Base-by-base conservation (phyloP, 805 yeast genomes). In the Lachancea thermotolerans region DNA sequence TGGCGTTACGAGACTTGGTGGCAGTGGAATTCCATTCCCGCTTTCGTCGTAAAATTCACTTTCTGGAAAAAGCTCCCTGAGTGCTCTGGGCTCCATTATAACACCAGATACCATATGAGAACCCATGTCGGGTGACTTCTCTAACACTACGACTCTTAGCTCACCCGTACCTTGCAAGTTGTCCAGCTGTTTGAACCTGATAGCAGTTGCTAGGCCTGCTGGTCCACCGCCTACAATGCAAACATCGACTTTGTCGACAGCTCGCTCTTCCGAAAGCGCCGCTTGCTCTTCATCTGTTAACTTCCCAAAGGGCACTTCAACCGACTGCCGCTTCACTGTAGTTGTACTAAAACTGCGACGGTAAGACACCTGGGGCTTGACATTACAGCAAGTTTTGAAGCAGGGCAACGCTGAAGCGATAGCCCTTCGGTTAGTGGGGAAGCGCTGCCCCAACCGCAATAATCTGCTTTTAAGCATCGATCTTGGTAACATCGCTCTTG, bases 161-260 rank as follows among this genome's bases (percentile, higher is more conserved):
- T 80, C 84, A 16, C 86, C 84, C 18, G 68, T 68, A 1, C 82
- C 84, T 11, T 65, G 59, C 50, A 77, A 82, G 44, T 74, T 69
- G 58, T 90, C 96, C 31, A 91, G 67, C 62, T 90, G 96, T 64
- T 93, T 93, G 49, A 88, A 70, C 53, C 77, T 75, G 50, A 93
- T 93, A 10, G 98, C 98, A 1, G 99, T 83, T 1, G 96, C 90
- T 41, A 93, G 70, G 2, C 99, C 99, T 1, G 98, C 95, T 6
- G 98, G 98, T 0, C 99, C 99, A 31, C 95, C 98, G 36, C 99
- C 99, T 2, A 93, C 95, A 42, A 93, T 88, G 57, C 95, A 85
- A 17, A 93, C 95, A 64, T 93, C 99, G 11, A 87, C 96, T 29
- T 78, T 77, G 59, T 93, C 99, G 11, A 73, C 77, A 5, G 85